Base-by-base conservation (phyloP, 768 basidiomycete species). In the Dendrothele bispora region DNA sequence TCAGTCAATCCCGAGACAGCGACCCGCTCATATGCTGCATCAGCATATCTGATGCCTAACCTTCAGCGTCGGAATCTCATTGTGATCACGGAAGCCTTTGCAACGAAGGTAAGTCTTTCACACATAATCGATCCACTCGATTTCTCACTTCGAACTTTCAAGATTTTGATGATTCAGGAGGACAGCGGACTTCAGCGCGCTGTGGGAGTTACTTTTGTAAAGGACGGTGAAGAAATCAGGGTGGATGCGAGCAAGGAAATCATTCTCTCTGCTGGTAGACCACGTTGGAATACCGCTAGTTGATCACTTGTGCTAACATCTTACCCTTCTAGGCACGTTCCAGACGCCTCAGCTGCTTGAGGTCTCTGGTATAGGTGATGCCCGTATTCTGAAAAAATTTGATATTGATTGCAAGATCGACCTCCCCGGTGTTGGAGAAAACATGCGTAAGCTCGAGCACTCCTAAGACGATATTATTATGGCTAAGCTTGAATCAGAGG, bases 301-400 rank as follows among this genome's bases (percentile, higher is more conserved):
- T 7, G 17, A 40, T 37, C 25, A 10, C 5, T 36, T 8, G 22
- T 21, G 12, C 30, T 38, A 14, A 12, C 21, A n/a, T 22, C 7
- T n/a, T n/a, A n/a, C n/a, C n/a, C n/a, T n/a, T n/a, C n/a, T n/a
- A 48, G 63, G 64, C 6, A 44, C 75, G 2, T 52, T 78, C 22
- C 68, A 73, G 46, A 69, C 71, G 0, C 68, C 76, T 5, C 73
- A 79, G 50, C 59, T 82, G 11, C 71, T 82, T 2, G 75, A 81
- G 53, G 60, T 80, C 3, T 78, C 77, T 11, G 80, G 80, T 20
- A 72, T 83, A 44, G 80, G 80, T 27, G 42, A 56, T 42, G 15
- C 51, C 25, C 21, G 46, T 22, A 21, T 57, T 12, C 43, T 64
- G 36, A 17, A 32, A 5, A 24, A 37, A 14, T 38, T 46, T 18